Evolutionary conservation across 495 filamentous ascomycete species (phyloP), one percentile per base, ranked within the genome.

Genomic region (Xylaria flabelliformis): DNA sequence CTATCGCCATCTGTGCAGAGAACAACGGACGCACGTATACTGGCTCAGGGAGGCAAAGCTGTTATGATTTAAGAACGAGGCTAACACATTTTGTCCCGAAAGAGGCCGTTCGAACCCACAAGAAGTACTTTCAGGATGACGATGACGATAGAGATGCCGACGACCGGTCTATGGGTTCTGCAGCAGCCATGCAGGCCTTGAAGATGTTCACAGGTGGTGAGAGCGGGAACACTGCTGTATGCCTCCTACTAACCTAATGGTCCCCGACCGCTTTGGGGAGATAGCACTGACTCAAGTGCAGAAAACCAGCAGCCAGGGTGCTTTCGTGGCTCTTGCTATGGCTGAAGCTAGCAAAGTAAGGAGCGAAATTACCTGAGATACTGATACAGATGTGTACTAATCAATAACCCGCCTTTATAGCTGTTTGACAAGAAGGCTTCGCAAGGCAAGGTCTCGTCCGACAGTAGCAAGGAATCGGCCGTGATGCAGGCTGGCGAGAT

Each of bases 161-260:
- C 24, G 80, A 82, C 24, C 73, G 74, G 19, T 75, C 80, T 58
- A 83, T 91, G 75, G 90, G 90, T 48, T 79, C 81, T 21, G 90
- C 90, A 0, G 88, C 90, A 4, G 90, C 90, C n/a, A 85, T 91
- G 85, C 86, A 92, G 77, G 90, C 90, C 0, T 76, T 91, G 53
- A 91, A 91, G 82, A 85, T 89, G 83, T 91, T 91, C 76, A 82
- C 79, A 6, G 78, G 82, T 6, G 85, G 86, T 29, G 71, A 72
- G 70, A 80, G 79, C 53, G 77, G 78, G 12, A 78, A 71, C 50
- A 67, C 77, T 36, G 50, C 72, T 24, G 77, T 79, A 77, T 24
- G 77, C 9, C 32, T 42, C 32, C 29, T 26, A 58, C 42, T 9
- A 39, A 46, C 50, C 13, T 26, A 17, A 64, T n/a, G 10, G 9